Percentiles rank a stretch among this genome's conserved stretches.
Evolutionary conservation across 2,329 filamentous ascomycete species (phyloP).

Genomic region (Neurospora crassa): DNA sequence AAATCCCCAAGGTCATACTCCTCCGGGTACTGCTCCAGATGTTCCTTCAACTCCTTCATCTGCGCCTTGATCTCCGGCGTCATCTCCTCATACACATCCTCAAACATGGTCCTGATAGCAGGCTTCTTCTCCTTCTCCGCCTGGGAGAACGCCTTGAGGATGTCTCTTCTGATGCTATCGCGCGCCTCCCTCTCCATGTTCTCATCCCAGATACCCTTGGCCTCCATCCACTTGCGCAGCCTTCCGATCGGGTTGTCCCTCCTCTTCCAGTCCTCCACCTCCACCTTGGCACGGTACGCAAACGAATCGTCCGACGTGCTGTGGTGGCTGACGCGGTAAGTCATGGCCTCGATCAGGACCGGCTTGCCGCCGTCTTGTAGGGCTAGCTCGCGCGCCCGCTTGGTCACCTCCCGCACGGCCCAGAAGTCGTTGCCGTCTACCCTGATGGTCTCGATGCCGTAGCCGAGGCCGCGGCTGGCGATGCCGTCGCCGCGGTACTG

Average conservation of each 20-base stretch:
- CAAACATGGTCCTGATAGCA: slow-evolving; percentile 62
- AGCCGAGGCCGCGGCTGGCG: slow-evolving; percentile 65
- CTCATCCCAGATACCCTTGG: slow-evolving; percentile 75
- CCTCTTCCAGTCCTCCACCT: slow-evolving; percentile 80
- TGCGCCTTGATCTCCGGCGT: slow-evolving; percentile 55
- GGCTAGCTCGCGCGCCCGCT: slow-evolving; percentile 65
- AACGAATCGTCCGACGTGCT: slow-evolving; percentile 96
- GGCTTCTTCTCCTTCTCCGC: slow-evolving; percentile 78
- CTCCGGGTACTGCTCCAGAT: slow-evolving; percentile 76
- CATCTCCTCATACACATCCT: slow-evolving; percentile 80
- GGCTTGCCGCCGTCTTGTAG: slow-evolving; percentile 72
- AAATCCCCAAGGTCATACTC: slow-evolving; percentile 63
- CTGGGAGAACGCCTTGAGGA: slow-evolving; percentile 74
- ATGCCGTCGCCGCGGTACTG: slow-evolving; percentile 79
- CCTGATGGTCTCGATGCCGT: slow-evolving; percentile 75
- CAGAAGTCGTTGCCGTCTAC: slow-evolving; percentile 79
- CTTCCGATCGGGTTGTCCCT: slow-evolving; percentile 29
- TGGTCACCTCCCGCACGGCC: slow-evolving; percentile 62
- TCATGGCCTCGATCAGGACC: slow-evolving; percentile 90
- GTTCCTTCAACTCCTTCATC: slow-evolving; percentile 62
- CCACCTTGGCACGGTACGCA: slow-evolving; percentile 83
- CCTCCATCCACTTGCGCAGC: slow-evolving; percentile 64
- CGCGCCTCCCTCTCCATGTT: slow-evolving; percentile 54
- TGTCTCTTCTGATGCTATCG: slow-evolving; percentile 36
- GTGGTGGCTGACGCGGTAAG: slow-evolving; percentile 92